Percentiles rank a stretch among this genome's conserved stretches.
phyloP scores from a whole-genome alignment of 805 yeast genomes.

The Metschnikowia orientalis region DNA sequence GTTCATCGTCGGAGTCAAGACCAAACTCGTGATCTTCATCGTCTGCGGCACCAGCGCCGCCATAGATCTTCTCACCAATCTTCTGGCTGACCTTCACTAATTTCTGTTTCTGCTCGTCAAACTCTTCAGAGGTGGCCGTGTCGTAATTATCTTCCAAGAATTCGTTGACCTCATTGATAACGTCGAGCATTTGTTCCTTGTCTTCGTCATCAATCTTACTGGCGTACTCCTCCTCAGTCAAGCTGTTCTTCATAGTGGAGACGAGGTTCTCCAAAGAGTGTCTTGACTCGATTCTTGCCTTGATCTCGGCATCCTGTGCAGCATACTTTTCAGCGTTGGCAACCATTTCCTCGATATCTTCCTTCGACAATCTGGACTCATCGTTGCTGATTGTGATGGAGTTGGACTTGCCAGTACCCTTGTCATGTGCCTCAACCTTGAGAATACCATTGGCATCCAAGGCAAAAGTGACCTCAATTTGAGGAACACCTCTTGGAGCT shows the following conservation, averaged over 20 bases:
- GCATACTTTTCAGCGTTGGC: conserved; percentile 21
- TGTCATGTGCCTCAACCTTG: conserved; percentile 20
- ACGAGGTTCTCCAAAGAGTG: conserved; percentile 20
- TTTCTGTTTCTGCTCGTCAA: conserved; percentile 84
- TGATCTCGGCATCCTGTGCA: conserved; percentile 19
- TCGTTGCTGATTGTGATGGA: conserved; percentile 20
- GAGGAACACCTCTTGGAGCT: conserved; percentile 22
- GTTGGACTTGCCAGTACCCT: conserved; percentile 21
- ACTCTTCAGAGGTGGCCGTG: conserved; percentile 86
- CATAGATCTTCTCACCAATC: conserved; percentile 76
- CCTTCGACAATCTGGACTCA: conserved; percentile 20
- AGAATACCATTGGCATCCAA: conserved; percentile 22
- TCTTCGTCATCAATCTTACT: conserved; percentile 83
- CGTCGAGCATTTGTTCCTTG: conserved; percentile 82
- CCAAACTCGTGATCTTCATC: conserved; percentile 31
- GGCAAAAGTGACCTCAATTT: conserved; percentile 21
- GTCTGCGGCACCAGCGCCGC: conserved; percentile 45
- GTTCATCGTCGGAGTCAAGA: conserved; percentile 37
- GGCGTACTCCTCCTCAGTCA: conserved; percentile 17
- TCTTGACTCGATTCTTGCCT: conserved; percentile 20
- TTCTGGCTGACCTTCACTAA: conserved; percentile 83
- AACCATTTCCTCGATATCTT: conserved; percentile 21
- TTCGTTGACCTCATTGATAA: conserved; percentile 78
- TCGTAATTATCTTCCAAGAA: conserved; percentile 76
- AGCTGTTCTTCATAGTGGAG: conserved; percentile 13